Conservation (phyloP, 768 basidiomycete genomes). For the Leccinum subgranulosum region DNA sequence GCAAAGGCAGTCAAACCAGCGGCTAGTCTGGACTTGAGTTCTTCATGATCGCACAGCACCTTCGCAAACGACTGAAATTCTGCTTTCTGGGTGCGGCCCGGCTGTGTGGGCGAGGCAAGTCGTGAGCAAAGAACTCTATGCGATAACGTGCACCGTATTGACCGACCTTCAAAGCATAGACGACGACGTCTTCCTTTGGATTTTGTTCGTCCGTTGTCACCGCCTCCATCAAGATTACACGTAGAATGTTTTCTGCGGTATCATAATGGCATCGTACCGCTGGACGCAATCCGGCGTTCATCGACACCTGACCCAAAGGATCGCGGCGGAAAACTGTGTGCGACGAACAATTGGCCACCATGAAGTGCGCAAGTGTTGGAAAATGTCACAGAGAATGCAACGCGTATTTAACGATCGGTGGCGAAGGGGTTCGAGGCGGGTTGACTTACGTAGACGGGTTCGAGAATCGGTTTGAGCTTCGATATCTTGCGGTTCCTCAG, state of each 20-base stretch:
- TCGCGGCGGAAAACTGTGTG: conserved; percentile 64
- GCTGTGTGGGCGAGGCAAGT: conserved; percentile 15
- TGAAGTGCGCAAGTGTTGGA: not conserved
- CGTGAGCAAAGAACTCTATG: not conserved
- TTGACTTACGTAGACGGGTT: conserved; percentile 32
- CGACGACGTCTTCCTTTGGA: conserved; percentile 42
- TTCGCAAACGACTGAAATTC: conserved; percentile 55
- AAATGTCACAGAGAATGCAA: conserved; percentile 1
- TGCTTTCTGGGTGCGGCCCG: conserved; percentile 43
- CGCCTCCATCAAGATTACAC: conserved; percentile 53
- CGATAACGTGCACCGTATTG: not conserved
- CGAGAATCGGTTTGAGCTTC: conserved; percentile 17
- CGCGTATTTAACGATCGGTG: conserved; percentile 17
- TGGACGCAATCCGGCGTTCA: conserved; percentile 58
- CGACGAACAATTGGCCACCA: not conserved
- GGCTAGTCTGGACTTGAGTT: conserved; percentile 19
- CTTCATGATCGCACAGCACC: conserved; percentile 39
- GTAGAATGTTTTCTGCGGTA: conserved; percentile 50
- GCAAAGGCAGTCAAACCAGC: not conserved
- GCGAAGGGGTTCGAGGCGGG: conserved; percentile 17
- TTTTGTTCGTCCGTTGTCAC: conserved; percentile 25
- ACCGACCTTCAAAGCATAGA: conserved; percentile 65
- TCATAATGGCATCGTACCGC: conserved; percentile 59
- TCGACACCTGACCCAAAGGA: conserved; percentile 65
- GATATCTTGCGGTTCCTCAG: not conserved